Percentiles rank a stretch among this genome's conserved stretches.
phyloP scores from a whole-genome alignment of 73 alveolate genomes.

The Effrenium voratum region DNA sequence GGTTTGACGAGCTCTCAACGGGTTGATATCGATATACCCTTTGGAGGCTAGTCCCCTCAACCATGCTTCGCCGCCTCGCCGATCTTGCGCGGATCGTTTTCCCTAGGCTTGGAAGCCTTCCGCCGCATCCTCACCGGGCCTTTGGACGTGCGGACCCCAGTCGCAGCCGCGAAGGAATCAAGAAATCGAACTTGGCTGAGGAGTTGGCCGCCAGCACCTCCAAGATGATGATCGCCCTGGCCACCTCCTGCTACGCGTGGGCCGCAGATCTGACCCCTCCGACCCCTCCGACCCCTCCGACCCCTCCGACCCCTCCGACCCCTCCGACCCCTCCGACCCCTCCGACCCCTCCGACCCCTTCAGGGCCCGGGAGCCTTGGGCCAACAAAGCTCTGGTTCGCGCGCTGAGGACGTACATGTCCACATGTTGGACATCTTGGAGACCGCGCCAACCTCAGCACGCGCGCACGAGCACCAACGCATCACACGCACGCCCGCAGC shows the following conservation, averaged over 20 bases:
- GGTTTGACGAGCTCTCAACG: background rate
- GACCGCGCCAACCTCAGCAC: constrained; percentile 9
- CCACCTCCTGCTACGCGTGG: constrained; percentile 24
- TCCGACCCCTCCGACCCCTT: background rate
- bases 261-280: background rate
- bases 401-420: constrained; percentile 32
- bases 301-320: background rate
- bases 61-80: too few species aligned
- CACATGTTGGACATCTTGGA: constrained; percentile 73
- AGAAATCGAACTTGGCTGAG: too few species aligned
- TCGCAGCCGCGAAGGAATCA: too few species aligned
- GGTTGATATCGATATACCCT: too few species aligned
- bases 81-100: too few species aligned
- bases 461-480: background rate
- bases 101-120: constrained; percentile 58
- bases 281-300: background rate
- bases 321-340: background rate
- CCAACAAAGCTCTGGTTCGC: background rate
- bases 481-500: background rate
- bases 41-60: too few species aligned
- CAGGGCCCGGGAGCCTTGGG: background rate
- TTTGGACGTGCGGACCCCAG: constrained; percentile 37
- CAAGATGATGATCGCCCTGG: constrained; percentile 25
- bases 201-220: constrained; percentile 49
- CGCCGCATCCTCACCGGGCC: constrained; percentile 81